Percentiles rank a stretch among this genome's conserved stretches.
Conservation (phyloP, 257 asterid genomes). For the Solanum lycopersicoides region DNA sequence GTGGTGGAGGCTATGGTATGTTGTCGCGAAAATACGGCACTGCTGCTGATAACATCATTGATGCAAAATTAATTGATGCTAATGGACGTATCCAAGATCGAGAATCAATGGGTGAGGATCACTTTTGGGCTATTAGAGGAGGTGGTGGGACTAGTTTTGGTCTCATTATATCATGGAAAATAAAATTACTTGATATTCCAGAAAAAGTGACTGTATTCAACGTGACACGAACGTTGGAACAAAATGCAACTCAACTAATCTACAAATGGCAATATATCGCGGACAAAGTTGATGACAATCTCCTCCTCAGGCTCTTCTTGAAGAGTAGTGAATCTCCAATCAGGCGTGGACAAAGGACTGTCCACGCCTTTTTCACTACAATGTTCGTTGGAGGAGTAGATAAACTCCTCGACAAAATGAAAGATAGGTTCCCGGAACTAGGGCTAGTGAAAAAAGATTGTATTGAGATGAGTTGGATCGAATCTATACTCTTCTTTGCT, state of each 20-base stretch:
- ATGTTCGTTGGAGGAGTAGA: not conserved
- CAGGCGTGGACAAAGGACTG: not conserved
- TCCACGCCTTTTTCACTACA: not conserved
- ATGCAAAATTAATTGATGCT: not conserved
- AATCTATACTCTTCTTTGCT: not conserved
- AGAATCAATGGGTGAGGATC: not conserved
- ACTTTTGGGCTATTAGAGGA: not conserved
- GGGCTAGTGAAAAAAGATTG: not conserved
- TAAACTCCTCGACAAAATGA: not conserved
- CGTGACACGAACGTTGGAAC: not conserved
- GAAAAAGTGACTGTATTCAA: not conserved
- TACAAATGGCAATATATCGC: not conserved
- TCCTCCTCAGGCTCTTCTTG: not conserved
- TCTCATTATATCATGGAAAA: not conserved
- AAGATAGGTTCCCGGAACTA: not conserved
- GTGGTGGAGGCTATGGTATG: not conserved
- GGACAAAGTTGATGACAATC: not conserved
- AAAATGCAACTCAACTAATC: not conserved
- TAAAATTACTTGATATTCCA: not conserved
- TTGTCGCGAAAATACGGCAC: not conserved
- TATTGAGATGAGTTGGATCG: not conserved
- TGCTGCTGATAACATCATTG: not conserved
- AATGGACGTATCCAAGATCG: rapidly evolving
- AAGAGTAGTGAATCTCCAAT: not conserved
- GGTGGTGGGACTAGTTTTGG: not conserved